Conservation (phyloP, 768 basidiomycete genomes). For the Hebeloma cylindrosporum region DNA sequence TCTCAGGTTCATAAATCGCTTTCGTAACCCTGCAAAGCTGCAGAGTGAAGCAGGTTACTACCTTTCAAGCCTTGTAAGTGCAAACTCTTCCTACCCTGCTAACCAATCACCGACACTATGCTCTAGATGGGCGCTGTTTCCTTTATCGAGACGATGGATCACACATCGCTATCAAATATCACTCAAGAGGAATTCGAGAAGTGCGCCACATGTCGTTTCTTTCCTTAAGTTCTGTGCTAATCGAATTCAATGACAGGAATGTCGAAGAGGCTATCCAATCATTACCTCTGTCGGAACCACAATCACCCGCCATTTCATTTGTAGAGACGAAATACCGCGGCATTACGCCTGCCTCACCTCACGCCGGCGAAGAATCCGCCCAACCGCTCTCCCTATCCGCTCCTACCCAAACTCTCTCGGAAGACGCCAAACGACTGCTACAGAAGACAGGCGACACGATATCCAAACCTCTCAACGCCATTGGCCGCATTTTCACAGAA, state of each 20-base stretch:
- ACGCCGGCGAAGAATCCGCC: constrained; percentile 89
- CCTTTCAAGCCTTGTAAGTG: constrained; percentile 84
- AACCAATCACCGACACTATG: too few species aligned
- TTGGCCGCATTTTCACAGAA: constrained; percentile 84
- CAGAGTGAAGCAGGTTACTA: constrained; percentile 98
- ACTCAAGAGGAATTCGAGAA: constrained; percentile 90
- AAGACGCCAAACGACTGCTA: constrained; percentile 80
- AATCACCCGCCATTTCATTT: constrained; percentile 33
- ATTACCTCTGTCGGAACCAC: constrained; percentile 46
- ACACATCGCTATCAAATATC: constrained; percentile 91
- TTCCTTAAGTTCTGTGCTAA: background rate
- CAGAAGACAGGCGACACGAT: constrained; percentile 91
- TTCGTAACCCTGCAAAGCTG: constrained; percentile 84
- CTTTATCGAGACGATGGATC: constrained; percentile 98
- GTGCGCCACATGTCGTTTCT: constrained; percentile 34
- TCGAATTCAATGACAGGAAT: constrained; percentile 33
- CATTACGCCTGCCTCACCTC: constrained; percentile 38
- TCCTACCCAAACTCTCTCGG: constrained; percentile 50
- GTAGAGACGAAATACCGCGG: constrained; percentile 24
- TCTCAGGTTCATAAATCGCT: constrained; percentile 89
- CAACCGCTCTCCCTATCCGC: constrained; percentile 68
- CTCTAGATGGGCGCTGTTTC: constrained; percentile 93
- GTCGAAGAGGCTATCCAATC: constrained; percentile 53
- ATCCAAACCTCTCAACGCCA: constrained; percentile 87
- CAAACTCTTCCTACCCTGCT: too few species aligned